These are phyloP conservation scores for Pseudoneurospora amorphoporcata DNA, from an alignment of 495 filamentous ascomycete genomes.

Conservation along the genomic window DNA sequence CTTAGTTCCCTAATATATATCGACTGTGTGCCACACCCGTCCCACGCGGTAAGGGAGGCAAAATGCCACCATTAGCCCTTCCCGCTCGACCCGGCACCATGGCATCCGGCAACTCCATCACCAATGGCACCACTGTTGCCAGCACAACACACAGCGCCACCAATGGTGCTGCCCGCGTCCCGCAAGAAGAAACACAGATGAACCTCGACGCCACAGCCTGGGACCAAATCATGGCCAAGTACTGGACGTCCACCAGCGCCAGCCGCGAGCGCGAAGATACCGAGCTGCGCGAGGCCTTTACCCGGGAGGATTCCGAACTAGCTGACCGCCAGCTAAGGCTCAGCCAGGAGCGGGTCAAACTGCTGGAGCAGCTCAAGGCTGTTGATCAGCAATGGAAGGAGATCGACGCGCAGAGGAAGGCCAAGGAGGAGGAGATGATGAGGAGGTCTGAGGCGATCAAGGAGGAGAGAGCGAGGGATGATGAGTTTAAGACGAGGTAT, in stretches of 20 bases:
- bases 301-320: not conserved
- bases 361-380: slow-evolving; percentile 2
- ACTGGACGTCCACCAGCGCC: slow-evolving; percentile 9
- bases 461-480: slow-evolving; percentile 2
- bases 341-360: not conserved
- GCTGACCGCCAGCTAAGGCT: not conserved
- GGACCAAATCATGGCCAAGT: slow-evolving; percentile 21
- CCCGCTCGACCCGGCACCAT: not conserved
- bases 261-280: slow-evolving; percentile 11
- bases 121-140: not conserved
- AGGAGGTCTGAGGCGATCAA: not conserved
- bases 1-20: not conserved
- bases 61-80: not conserved
- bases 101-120: not conserved
- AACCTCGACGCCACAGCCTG: slow-evolving; percentile 2
- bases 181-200: not conserved
- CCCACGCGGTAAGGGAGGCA: not conserved
- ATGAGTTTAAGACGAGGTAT: slow-evolving; percentile 4
- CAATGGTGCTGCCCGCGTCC: not conserved
- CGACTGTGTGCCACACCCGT: not conserved
- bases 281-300: not conserved
- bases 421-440: not conserved
- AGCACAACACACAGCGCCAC: not conserved
- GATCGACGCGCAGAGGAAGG: not conserved
- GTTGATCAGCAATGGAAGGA: not conserved